phyloP scores from a whole-genome alignment of 2,329 filamentous ascomycete genomes.

The Diaporthe velutina region DNA sequence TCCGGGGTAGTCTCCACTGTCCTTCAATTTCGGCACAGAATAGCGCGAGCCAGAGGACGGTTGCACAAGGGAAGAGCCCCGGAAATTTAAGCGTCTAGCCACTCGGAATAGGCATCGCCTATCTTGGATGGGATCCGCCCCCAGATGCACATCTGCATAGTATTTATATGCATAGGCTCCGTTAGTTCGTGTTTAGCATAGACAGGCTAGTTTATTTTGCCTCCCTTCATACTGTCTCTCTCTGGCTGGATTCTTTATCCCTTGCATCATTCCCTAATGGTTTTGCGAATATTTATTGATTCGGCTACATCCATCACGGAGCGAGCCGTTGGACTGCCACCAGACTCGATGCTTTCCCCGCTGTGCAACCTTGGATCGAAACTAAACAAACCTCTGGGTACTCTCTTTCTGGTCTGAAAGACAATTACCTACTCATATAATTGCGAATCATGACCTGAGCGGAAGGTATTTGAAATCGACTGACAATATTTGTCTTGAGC shows the following conservation, averaged over 20 bases:
- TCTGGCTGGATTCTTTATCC: not conserved
- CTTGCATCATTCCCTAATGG: not conserved
- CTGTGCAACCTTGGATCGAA: not conserved
- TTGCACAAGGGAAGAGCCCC: not conserved
- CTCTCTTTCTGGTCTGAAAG: not conserved
- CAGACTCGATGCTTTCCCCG: not conserved
- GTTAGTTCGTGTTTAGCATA: not conserved
- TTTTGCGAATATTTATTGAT: no score
- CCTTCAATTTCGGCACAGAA: slow-evolving; percentile 19
- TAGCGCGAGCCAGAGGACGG: not conserved
- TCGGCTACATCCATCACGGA: not conserved
- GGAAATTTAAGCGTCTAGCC: not conserved
- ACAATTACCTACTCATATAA: not conserved
- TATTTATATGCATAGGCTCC: slow-evolving; percentile 6
- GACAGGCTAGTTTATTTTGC: not conserved
- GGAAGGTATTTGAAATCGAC: no score
- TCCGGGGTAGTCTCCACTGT: slow-evolving; percentile 14
- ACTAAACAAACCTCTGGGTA: no score
- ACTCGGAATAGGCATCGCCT: not conserved
- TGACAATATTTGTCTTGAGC: no score
- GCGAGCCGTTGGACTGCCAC: no score
- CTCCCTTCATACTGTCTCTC: not conserved
- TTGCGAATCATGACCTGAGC: no score
- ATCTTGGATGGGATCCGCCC: not conserved
- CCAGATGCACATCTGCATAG: not conserved